These are phyloP conservation scores for Prosopis cineraria DNA, from an alignment of 306 rosid genomes.

Conservation along the genomic window DNA sequence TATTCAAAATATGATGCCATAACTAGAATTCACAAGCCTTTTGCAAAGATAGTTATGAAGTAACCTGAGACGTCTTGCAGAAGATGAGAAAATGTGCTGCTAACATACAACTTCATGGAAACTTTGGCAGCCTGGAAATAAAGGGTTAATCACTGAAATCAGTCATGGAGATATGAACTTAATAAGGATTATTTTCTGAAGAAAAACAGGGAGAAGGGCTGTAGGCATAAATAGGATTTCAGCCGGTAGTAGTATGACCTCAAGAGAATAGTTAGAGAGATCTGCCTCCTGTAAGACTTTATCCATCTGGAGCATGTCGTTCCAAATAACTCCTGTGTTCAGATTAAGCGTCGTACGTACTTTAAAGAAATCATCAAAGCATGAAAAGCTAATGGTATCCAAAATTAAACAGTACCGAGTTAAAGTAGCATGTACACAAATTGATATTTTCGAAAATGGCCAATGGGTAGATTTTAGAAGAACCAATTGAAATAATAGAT, in stretches of 20 bases:
- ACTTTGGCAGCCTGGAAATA: slow-evolving; percentile 61
- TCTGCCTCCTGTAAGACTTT: slow-evolving; percentile 70
- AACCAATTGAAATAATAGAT: background rate
- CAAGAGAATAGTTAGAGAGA: slow-evolving; percentile 63
- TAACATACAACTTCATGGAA: slow-evolving; percentile 50
- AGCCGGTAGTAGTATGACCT: slow-evolving; percentile 52
- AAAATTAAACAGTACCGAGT: background rate
- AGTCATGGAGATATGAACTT: slow-evolving; percentile 15
- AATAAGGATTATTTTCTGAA: slow-evolving; percentile 16
- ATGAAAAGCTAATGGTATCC: background rate
- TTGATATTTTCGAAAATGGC: background rate
- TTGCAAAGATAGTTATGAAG: slow-evolving; percentile 28
- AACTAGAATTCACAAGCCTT: slow-evolving; percentile 32
- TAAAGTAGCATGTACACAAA: slow-evolving; percentile 2
- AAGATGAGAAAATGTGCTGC: slow-evolving; percentile 68
- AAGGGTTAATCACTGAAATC: slow-evolving; percentile 29
- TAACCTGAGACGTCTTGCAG: slow-evolving; percentile 67
- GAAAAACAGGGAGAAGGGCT: background rate
- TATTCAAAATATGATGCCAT: slow-evolving; percentile 31
- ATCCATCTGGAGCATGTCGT: slow-evolving; percentile 70
- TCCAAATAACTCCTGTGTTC: slow-evolving; percentile 66
- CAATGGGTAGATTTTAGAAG: background rate
- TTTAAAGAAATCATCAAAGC: slow-evolving; percentile 16
- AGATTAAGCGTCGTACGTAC: slow-evolving; percentile 22
- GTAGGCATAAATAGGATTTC: slow-evolving; percentile 25